These are phyloP conservation scores for Rhodotorula kratochvilovae DNA, from an alignment of 768 basidiomycete genomes.

Conservation along the genomic window DNA sequence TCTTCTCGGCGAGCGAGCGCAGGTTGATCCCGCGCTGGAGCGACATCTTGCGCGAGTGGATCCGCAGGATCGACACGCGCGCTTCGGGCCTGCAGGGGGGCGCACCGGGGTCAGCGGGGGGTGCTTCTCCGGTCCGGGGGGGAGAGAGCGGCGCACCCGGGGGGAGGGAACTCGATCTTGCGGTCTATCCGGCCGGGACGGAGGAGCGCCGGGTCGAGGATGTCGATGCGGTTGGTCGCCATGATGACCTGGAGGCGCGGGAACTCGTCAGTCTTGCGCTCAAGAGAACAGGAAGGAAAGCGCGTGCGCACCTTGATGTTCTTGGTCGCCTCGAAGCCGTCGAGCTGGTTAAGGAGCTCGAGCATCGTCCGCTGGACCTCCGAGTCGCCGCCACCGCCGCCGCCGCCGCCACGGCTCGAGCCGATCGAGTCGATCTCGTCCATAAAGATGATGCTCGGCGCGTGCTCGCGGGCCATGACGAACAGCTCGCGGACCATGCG, in stretches of 20 bases:
- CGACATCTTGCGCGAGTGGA: conserved; percentile 99
- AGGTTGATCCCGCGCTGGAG: conserved; percentile 95
- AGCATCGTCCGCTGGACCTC: conserved; percentile 89
- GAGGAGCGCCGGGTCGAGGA: conserved; percentile 85
- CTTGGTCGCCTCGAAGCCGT: conserved; percentile 78
- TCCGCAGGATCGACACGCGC: conserved; percentile 91
- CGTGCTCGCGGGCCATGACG: conserved; percentile 96
- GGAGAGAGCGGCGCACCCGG: conserved; percentile 53
- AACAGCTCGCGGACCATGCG: conserved; percentile 92
- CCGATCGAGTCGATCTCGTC: conserved; percentile 99
- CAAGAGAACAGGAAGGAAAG: too few species aligned
- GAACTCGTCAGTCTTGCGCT: neutral
- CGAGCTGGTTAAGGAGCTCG: conserved; percentile 80
- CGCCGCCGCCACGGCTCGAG: conserved; percentile 76
- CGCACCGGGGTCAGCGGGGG: neutral
- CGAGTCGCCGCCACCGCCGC: conserved; percentile 68
- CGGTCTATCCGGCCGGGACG: conserved; percentile 92
- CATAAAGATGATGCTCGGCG: conserved; percentile 98
- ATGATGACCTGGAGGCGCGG: conserved; percentile 60
- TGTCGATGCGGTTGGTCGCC: conserved; percentile 98
- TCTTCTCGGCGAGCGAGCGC: conserved; percentile 93
- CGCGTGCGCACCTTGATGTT: conserved; percentile 60
- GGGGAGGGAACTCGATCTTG: conserved; percentile 98
- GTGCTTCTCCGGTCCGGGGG: conserved; percentile 5
- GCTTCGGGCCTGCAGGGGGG: conserved; percentile 63